Base-by-base conservation (phyloP, 2,329 filamentous ascomycete genomes). In the Apiospora phragmitis region DNA sequence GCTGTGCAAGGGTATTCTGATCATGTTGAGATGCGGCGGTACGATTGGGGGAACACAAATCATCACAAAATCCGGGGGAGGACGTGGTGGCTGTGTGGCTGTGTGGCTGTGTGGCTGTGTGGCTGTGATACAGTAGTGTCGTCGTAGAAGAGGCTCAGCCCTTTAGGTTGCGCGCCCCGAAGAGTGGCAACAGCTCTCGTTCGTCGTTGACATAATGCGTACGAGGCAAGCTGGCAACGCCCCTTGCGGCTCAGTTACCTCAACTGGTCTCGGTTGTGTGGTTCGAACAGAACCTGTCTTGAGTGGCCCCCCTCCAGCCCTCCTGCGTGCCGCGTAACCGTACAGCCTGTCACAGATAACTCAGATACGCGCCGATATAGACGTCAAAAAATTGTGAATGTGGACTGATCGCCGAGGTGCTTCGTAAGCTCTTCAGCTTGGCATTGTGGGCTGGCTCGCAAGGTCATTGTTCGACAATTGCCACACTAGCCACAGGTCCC, bases 401-500 rank as follows among this genome's bases (percentile, higher is more conserved):
- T 62, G 55, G 55, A n/a, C 55, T 62, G 55, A 62, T 62, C 55
- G 32, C 32, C 32, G 55, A 62, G 55, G 29, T 62, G 55, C 18
- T 38, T 62, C 55, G 55, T 62, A 62, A 62, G 55, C 55, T 62
- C 55, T 38, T 38, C 55, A n/a, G 55, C 55, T 62, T 62, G 55
- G 55, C 55, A 62, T n/a, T 62, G 55, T n/a, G 55, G 55, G 8
- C 29, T 32, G 49, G 49, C 49, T 16, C 16, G 49, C 26, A 24
- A 14, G 29, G 14, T 35, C n/a, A 38, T 11, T 4, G 55, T 11
- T 62, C 55, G 55, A 18, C 32, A 62, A 38, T 62, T 62, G 21
- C 32, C 32, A 62, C 55, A 62, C 55, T 62, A 59, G 51, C 51
- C 51, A 59, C 47, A 51, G n/a, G 4, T 3, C 18, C 21, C n/a